Percentiles rank a stretch among this genome's conserved stretches.
Conservation (phyloP, 148 eudicot species). For the Rhododendron mucronatum region DNA sequence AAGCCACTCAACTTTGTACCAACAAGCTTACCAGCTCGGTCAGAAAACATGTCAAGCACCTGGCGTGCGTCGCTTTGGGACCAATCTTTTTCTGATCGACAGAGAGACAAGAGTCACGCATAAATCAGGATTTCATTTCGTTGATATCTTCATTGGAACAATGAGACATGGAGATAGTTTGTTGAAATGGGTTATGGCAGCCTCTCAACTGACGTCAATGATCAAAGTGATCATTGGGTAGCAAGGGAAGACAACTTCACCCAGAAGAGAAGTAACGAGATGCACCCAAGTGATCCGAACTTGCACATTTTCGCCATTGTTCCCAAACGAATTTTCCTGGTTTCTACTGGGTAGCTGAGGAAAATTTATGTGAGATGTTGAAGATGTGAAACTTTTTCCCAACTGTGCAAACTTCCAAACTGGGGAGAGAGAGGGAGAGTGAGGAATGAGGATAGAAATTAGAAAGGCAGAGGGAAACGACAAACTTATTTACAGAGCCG, state of each 20-base stretch:
- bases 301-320: too few relatives aligned
- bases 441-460: too few relatives aligned
- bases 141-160: not conserved
- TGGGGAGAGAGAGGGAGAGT: too few relatives aligned
- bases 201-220: not conserved
- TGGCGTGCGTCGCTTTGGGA: slow-evolving; percentile 12
- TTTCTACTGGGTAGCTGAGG: too few relatives aligned
- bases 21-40: not conserved
- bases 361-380: too few relatives aligned
- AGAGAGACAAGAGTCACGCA: not conserved
- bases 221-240: not conserved
- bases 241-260: not conserved
- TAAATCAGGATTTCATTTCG: not conserved
- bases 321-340: too few relatives aligned
- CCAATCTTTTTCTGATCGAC: not conserved
- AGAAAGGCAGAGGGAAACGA: too few relatives aligned
- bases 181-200: not conserved
- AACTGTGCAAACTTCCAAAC: too few relatives aligned
- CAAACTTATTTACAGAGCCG: too few relatives aligned
- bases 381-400: too few relatives aligned
- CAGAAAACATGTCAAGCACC: slow-evolving; percentile 26
- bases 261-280: too few relatives aligned
- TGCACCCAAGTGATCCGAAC: too few relatives aligned
- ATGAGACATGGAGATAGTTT: not conserved
- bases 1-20: not conserved